These are phyloP conservation scores for Aspergillus ochraceus DNA, from an alignment of 2,329 filamentous ascomycete genomes.

Conservation along the genomic window DNA sequence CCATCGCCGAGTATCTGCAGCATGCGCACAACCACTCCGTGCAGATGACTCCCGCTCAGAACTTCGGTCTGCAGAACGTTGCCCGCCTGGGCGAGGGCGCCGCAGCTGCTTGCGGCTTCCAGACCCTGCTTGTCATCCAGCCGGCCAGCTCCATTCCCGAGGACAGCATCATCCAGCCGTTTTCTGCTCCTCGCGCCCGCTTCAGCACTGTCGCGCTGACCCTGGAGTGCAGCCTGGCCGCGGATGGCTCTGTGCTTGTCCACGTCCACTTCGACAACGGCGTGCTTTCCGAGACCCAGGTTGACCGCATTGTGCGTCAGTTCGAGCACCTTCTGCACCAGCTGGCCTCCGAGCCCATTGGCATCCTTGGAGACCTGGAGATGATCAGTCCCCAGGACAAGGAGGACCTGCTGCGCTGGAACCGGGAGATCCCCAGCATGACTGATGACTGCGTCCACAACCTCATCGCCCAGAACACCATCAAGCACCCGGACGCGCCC, in stretches of 20 bases:
- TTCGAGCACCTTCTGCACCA: conserved; percentile 17
- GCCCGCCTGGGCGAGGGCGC: conserved; percentile 49
- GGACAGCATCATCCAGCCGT: conserved; percentile 8
- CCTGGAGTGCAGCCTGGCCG: conserved; percentile 12
- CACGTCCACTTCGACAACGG: conserved; percentile 15
- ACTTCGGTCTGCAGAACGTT: conserved; percentile 51
- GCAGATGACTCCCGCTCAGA: conserved; percentile 59
- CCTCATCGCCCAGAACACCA: conserved; percentile 7
- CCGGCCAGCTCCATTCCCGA: conserved; percentile 17
- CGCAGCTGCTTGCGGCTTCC: conserved; percentile 39
- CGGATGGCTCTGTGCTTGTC: conserved; percentile 5
- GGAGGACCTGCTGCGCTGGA: conserved; percentile 10
- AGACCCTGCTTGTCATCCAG: conserved; percentile 41
- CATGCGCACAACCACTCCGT: conserved; percentile 54
- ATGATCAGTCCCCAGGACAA: conserved; percentile 12
- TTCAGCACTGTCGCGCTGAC: conserved; percentile 15
- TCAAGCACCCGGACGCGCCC: conserved; percentile 5
- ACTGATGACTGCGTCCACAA: conserved; percentile 13
- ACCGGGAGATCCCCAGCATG: conserved; percentile 1
- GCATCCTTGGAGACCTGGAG: conserved; percentile 7
- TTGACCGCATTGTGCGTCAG: conserved; percentile 10
- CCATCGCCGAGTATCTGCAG: conserved; percentile 50
- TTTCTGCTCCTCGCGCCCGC: conserved; percentile 10
- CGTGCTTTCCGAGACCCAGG: conserved; percentile 4
- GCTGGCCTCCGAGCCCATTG: conserved; percentile 1